Percentiles rank a stretch among this genome's conserved stretches.
These are phyloP conservation scores for Avena insularis DNA, from an alignment of 176 grass and related monocot species.

Conservation along the genomic window DNA sequence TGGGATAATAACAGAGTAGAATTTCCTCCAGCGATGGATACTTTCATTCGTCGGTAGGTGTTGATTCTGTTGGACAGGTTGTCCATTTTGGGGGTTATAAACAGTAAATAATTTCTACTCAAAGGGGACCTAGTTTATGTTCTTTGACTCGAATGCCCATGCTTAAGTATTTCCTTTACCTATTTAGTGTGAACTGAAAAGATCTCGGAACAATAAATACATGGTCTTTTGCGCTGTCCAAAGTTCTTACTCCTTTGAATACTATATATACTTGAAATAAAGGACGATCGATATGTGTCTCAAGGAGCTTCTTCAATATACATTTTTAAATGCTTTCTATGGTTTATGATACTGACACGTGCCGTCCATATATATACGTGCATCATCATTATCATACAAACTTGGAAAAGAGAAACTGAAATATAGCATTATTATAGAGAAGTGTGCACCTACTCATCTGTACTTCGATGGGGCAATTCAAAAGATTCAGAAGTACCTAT, in stretches of 20 bases:
- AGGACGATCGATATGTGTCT: not conserved
- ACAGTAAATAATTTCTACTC: not conserved
- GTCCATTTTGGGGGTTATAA: not conserved
- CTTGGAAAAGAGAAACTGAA: not conserved
- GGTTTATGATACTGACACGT: constrained; percentile 1
- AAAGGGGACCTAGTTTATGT: not conserved
- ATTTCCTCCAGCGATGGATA: not conserved
- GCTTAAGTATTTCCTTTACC: constrained; percentile 1
- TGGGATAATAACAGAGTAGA: not conserved
- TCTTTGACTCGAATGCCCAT: not conserved
- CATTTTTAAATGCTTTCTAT: not conserved
- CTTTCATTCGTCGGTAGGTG: not conserved
- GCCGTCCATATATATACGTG: not conserved
- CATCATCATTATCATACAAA: constrained; percentile 30
- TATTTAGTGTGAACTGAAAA: not conserved
- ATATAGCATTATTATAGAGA: constrained; percentile 12
- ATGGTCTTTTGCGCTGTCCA: not conserved
- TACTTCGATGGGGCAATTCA: not conserved
- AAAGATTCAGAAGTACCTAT: not conserved
- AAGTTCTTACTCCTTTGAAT: constrained; percentile 14
- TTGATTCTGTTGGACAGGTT: not conserved
- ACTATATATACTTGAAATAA: not conserved
- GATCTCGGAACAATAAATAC: not conserved
- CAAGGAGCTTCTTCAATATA: not conserved
- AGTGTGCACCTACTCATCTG: not conserved